Evolutionary conservation across 768 basidiomycete species (phyloP), one percentile per base, ranked within the genome.

Genomic region (Hygrophorus pudorinus): DNA sequence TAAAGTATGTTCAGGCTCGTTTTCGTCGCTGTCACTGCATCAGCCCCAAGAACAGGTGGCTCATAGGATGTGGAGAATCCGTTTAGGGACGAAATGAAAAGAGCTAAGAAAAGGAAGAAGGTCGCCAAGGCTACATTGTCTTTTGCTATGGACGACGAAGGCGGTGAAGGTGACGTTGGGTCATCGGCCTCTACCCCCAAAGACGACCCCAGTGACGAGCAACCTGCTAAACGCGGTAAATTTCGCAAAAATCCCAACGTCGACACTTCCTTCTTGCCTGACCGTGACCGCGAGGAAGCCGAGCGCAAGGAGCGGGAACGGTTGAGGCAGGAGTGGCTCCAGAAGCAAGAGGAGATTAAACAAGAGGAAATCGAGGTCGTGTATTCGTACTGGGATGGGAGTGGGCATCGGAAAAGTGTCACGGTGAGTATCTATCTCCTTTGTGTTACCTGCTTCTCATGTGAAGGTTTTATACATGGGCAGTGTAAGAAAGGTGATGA

Each of bases 321-420:
- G 40, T 70, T 99, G 32, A 73, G 96, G 2, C 73, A 90, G 48
- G 80, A 96, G 60, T 99, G 93, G 92, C 68, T 98, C 73, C 81
- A 59, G 44, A 74, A 70, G 51, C 74, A 75, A 51, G 75, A 77
- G 48, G 70, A 79, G 17, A 74, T 83, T 44, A 76, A 76, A 57
- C 59, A 66, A 27, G 75, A 77, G 47, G 81, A 85, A 16, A 87
- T 99, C 43, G 96, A 98, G 62, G 74, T 99, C 45, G 83, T 83
- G 0, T 99, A 97, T 58, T 96, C 91, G 0, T 99, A 82, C 61
- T 99, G 96, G 96, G 96, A 99, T 59, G 96, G 96, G 9, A 91
- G 85, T 55, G 96, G 96, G 0, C 96, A 98, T 65, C 71, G 96
- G 42, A 96, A 93, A 66, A 83, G 79, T 40, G 93, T 94, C 12